These are phyloP conservation scores for Blastocystis sp. DNA, from an alignment of 352 stramenopile genomes.

Conservation along the genomic window DNA sequence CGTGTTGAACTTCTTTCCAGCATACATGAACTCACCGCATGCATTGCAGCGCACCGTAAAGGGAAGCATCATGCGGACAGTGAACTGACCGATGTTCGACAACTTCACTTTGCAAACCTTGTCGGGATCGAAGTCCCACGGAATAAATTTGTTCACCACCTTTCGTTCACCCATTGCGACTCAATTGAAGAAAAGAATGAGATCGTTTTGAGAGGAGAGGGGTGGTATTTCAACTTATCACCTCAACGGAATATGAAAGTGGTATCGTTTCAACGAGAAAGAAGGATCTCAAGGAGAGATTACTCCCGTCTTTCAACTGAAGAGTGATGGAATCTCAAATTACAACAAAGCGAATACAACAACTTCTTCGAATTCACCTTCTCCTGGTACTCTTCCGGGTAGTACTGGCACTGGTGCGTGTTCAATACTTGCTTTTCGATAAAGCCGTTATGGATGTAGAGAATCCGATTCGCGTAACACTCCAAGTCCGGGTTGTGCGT, in stretches of 20 bases:
- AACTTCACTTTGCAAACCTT: slow-evolving; percentile 80
- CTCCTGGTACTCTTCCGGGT: slow-evolving; percentile 51
- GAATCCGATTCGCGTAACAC: slow-evolving; percentile 76
- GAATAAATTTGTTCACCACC: slow-evolving; percentile 99
- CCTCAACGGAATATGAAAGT: no score
- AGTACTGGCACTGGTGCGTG: slow-evolving; percentile 50
- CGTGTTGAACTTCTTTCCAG: slow-evolving; percentile 98
- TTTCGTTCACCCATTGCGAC: slow-evolving; percentile 96
- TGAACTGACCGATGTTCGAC: slow-evolving; percentile 89
- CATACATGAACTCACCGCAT: slow-evolving; percentile 97
- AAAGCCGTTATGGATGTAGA: slow-evolving; percentile 75
- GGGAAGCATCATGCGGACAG: slow-evolving; percentile 98
- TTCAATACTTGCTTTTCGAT: slow-evolving; percentile 72
- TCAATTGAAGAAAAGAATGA: background rate
- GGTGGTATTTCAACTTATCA: no score
- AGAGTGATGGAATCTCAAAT: no score
- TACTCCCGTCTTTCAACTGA: no score
- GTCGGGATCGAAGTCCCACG: slow-evolving; percentile 95
- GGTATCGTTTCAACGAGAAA: no score
- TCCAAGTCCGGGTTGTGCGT: slow-evolving; percentile 76
- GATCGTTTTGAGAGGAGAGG: no score
- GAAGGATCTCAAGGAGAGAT: no score
- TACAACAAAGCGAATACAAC: background rate
- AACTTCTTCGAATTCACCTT: slow-evolving; percentile 45
- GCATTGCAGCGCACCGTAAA: slow-evolving; percentile 95